These are phyloP conservation scores for Dendrothele bispora DNA, from an alignment of 768 basidiomycete species.

Conservation along the genomic window DNA sequence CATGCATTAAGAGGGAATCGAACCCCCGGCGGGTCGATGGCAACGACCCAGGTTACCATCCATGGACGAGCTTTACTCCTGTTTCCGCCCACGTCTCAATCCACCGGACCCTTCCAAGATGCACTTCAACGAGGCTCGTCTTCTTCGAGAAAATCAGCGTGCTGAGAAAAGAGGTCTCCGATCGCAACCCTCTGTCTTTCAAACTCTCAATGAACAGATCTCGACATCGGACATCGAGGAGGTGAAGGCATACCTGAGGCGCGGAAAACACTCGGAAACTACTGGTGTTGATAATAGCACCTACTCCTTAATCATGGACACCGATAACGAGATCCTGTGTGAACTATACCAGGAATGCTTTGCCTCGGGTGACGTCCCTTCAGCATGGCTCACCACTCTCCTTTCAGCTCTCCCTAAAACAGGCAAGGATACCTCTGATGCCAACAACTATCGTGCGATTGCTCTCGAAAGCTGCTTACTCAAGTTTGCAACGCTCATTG, in stretches of 20 bases:
- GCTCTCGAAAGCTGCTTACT: too few relatives aligned
- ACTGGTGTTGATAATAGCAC: neutral
- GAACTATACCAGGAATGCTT: neutral
- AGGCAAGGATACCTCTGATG: neutral
- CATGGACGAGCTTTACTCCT: neutral
- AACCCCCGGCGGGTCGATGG: constrained; percentile 61
- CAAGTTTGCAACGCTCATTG: too few relatives aligned
- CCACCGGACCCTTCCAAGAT: neutral
- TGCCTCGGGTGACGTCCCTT: neutral
- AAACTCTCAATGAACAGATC: neutral
- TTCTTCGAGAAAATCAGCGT: neutral
- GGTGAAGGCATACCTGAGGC: neutral
- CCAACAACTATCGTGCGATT: neutral
- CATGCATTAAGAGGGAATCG: constrained; percentile 61
- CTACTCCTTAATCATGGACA: neutral
- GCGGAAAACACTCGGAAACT: neutral
- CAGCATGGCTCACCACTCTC: neutral
- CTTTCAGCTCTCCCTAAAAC: neutral
- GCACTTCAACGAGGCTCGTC: neutral
- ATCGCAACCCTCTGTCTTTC: neutral
- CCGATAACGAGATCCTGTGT: neutral
- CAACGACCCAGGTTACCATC: too few relatives aligned
- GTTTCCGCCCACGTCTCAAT: neutral
- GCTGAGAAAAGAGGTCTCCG: neutral
- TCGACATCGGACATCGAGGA: neutral